Base-by-base conservation (phyloP, 2,329 filamentous ascomycete species). In the Penicillium sp. region DNA sequence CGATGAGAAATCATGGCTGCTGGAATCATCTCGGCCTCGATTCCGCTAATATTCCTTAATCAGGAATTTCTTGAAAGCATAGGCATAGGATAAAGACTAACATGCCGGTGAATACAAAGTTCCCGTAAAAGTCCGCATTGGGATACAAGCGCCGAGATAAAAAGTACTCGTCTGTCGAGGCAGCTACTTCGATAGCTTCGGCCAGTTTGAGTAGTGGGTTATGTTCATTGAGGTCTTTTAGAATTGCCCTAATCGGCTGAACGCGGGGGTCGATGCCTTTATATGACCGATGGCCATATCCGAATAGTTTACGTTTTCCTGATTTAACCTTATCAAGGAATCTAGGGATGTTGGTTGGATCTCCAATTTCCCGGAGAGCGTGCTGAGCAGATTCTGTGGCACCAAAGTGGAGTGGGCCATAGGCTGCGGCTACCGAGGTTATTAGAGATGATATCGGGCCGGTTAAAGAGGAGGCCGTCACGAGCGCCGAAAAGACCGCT, bases 391-490 rank as follows among this genome's bases (percentile, higher is more conserved):
- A 73, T 52, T 81, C 79, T 0, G 76, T 78, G 3, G 79, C 79
- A n/a, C 78, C 79, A 45, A 77, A 79, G 60, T 82, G 79, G 0
- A 79, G 75, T 0, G 77, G 77, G 0, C 79, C 79, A 53, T 79
- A 78, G 0, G 76, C 76, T 0, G 77, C 72, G n/a, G 75, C 73
- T 4, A 77, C 70, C 0, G 77, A 75, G 1, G 77, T 65, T 10
- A 80, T 74, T 14, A 77, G 69, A 52, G 74, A 78, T 49, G 64
- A 65, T 69, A 80, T 61, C 0, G 78, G 77, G 55, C 81, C 79
- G 0, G 80, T 74, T 9, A 81, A 62, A 0, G 76, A 77, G 45
- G 74, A 78, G 6, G 78, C 77, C 16, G 80, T 77, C 46, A 80
- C 76, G 13, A 81, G 64, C 26, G 79, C 72, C 1, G 78, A 76